Base-by-base conservation (phyloP, 2,329 filamentous ascomycete species). In the Aureobasidium sp. region DNA sequence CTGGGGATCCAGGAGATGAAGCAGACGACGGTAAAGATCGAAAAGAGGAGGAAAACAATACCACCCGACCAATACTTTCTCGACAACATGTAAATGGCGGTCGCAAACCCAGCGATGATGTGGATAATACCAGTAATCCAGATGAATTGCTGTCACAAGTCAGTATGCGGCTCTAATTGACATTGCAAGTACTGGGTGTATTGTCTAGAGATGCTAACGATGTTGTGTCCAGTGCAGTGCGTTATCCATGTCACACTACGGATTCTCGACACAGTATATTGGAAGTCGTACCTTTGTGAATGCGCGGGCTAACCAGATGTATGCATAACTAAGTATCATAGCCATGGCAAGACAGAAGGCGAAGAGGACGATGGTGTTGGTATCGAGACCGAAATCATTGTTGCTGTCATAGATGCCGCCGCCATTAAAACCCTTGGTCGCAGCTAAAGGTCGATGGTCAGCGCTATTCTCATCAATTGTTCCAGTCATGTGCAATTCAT, bases 51-150 rank as follows among this genome's bases (percentile, higher is more conserved):
- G 73, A 94, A 96, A 0, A 96, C 87, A 44, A 97, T 93, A 39
- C 90, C 93, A 12, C 89, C 91, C 7, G 87, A 88, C 76, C 86
- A 96, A 72, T 93, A 90, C 62, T 83, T 83, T 47, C 84, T 81
- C 64, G 82, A 86, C 48, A 96, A 84, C 79, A 96, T 96, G 75
- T 91, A 95, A 58, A 93, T 86, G 11, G 90, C 91, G 0, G 91
- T 96, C 1, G 84, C 92, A n/a, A 97, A 78, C 0, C 90, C 90
- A 68, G 91, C 87, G 61, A 88, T 77, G 69, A 96, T 88, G 74
- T 97, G 95, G 62, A 96, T 79, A 57, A 96, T 93, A 14, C 90
- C 91, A 0, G 91, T 95, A 42, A 91, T 84, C 90, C 91, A 97
- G 72, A 97, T 95, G 68, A 96, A 91, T 70, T 90, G 84, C 76